These are phyloP conservation scores for Curvularia lunata DNA, from an alignment of 2,329 filamentous ascomycete species.

Conservation along the genomic window DNA sequence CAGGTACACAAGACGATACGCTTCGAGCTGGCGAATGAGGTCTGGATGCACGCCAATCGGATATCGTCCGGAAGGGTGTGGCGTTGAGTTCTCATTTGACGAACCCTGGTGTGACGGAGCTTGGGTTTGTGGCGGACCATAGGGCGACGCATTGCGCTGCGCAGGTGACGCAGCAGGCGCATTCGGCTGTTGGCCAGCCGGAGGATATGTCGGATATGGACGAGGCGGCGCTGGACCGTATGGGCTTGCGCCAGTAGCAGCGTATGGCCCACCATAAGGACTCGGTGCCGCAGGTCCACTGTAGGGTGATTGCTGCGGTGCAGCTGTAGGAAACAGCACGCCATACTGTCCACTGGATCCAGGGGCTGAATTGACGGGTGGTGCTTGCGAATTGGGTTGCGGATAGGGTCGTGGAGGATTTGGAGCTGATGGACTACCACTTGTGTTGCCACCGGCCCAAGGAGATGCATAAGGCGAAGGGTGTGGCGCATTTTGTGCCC, in stretches of 20 bases:
- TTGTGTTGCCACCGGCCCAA: slow-evolving; percentile 43
- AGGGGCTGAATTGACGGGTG: slow-evolving; percentile 31
- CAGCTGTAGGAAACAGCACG: slow-evolving; percentile 42
- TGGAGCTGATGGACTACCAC: slow-evolving; percentile 34
- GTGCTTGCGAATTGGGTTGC: slow-evolving; percentile 32
- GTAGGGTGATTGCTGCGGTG: slow-evolving; percentile 32
- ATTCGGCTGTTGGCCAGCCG: slow-evolving; percentile 28
- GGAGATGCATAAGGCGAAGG: slow-evolving; percentile 47
- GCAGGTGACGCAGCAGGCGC: slow-evolving; percentile 19
- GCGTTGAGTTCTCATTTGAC: slow-evolving; percentile 13
- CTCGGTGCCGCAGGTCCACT: slow-evolving; percentile 29
- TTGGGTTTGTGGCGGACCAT: slow-evolving; percentile 20
- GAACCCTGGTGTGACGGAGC: slow-evolving; percentile 11
- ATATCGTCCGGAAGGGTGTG: slow-evolving; percentile 40
- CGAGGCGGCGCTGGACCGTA: slow-evolving; percentile 34
- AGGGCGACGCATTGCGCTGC: slow-evolving; percentile 18
- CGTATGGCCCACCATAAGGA: slow-evolving; percentile 41
- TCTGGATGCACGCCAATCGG: slow-evolving; percentile 36
- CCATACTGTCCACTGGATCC: slow-evolving; percentile 43
- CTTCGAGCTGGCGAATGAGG: slow-evolving; percentile 43
- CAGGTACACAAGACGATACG: slow-evolving; percentile 43
- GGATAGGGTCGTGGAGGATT: slow-evolving; percentile 43
- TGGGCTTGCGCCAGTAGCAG: slow-evolving; percentile 37
- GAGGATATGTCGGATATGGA: slow-evolving; percentile 39
- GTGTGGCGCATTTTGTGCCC: slow-evolving; percentile 35